phyloP scores from a whole-genome alignment of 2,329 filamentous ascomycete genomes.

The Penicillium fuscoglaucum region DNA sequence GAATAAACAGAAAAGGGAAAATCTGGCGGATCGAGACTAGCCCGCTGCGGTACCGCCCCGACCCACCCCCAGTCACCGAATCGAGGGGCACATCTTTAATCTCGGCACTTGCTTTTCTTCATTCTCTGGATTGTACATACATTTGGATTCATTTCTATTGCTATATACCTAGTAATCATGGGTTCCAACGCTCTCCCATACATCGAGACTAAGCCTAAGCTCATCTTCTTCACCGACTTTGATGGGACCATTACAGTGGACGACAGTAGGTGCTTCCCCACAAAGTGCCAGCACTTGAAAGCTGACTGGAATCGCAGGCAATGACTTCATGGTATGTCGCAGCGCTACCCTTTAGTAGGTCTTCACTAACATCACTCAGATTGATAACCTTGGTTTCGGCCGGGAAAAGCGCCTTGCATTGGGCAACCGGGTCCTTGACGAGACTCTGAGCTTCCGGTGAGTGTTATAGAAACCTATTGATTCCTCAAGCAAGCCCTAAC shows the following conservation, averaged over 20 bases:
- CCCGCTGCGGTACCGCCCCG: slow-evolving; percentile 10
- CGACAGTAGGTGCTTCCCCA: slow-evolving; percentile 54
- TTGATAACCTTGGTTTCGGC: slow-evolving; percentile 89
- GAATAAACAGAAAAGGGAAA: slow-evolving; percentile 13
- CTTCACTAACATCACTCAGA: slow-evolving; percentile 56
- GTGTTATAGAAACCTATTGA: neutral
- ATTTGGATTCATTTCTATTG: neutral
- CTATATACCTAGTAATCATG: slow-evolving; percentile 25
- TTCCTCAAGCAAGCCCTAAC: slow-evolving; percentile 6
- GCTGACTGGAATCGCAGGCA: slow-evolving; percentile 47
- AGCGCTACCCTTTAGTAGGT: neutral
- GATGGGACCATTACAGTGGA: slow-evolving; percentile 89
- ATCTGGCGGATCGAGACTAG: slow-evolving; percentile 12
- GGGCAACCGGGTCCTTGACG: slow-evolving; percentile 75
- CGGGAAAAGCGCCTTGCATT: slow-evolving; percentile 65
- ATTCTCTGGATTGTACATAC: neutral
- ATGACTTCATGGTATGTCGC: slow-evolving; percentile 61
- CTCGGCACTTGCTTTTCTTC: slow-evolving; percentile 2
- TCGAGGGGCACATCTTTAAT: slow-evolving; percentile 11
- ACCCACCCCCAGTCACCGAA: slow-evolving; percentile 17
- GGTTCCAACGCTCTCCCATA: slow-evolving; percentile 39
- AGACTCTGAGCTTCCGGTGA: slow-evolving; percentile 69
- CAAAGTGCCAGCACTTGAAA: neutral
- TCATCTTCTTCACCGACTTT: slow-evolving; percentile 99
- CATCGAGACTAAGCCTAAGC: slow-evolving; percentile 66